phyloP scores from a whole-genome alignment of 1,139 yeast genomes.

The Hyphopichia buzzinii region DNA sequence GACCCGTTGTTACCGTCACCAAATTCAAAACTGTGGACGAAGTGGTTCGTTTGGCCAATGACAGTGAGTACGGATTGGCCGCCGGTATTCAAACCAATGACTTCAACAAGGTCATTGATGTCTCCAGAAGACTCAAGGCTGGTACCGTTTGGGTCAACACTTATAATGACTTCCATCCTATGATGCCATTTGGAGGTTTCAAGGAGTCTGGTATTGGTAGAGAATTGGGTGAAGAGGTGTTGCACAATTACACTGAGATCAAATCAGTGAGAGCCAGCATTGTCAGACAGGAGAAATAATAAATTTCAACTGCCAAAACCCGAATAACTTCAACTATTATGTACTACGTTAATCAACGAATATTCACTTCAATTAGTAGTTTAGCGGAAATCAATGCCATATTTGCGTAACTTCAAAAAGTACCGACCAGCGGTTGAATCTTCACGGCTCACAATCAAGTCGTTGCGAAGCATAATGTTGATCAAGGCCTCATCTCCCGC shows the following conservation, averaged over 20 bases:
- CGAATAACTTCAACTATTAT: no score
- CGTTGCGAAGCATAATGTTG: slow-evolving; percentile 16
- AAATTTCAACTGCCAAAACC: no score
- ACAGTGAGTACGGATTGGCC: slow-evolving; percentile 75
- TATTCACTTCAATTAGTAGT: background rate
- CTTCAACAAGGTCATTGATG: slow-evolving; percentile 47
- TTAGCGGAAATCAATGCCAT: slow-evolving; percentile 10
- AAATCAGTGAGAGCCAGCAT: slow-evolving; percentile 20
- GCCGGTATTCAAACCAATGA: slow-evolving; percentile 70
- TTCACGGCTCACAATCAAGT: slow-evolving; percentile 13
- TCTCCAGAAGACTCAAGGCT: slow-evolving; percentile 21
- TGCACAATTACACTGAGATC: slow-evolving; percentile 23
- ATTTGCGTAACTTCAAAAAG: slow-evolving; percentile 12
- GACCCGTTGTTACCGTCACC: slow-evolving; percentile 76
- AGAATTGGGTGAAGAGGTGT: slow-evolving; percentile 27
- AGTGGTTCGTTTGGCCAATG: slow-evolving; percentile 67
- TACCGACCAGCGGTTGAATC: slow-evolving; percentile 9
- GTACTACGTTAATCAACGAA: no score
- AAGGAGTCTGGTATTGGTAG: slow-evolving; percentile 29
- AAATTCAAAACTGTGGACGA: slow-evolving; percentile 74
- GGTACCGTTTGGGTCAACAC: slow-evolving; percentile 30
- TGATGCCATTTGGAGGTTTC: slow-evolving; percentile 31
- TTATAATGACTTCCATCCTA: slow-evolving; percentile 25
- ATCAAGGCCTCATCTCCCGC: slow-evolving; percentile 14
- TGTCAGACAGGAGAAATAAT: slow-evolving; percentile 9